phyloP scores from a whole-genome alignment of 78 protist genomes.

The Dictyostelium citrinum region DNA sequence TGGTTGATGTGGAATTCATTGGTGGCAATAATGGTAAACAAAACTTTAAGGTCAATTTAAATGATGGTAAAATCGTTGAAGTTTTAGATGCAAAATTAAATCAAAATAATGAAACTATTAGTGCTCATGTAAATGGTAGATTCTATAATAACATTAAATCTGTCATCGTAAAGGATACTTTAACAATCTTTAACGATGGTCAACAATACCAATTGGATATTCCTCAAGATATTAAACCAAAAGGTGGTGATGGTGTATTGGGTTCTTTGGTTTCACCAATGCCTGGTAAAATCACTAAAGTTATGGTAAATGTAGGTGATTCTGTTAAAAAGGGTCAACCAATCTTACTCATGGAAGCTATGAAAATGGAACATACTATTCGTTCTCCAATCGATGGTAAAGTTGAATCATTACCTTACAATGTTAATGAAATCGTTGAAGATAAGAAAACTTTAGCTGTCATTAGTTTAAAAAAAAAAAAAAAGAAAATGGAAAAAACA shows the following conservation, averaged over 20 bases:
- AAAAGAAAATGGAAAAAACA: background rate
- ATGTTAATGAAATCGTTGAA: slow-evolving; percentile 78
- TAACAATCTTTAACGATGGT: slow-evolving; percentile 49
- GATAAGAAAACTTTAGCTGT: slow-evolving; percentile 68
- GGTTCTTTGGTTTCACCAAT: slow-evolving; percentile 82
- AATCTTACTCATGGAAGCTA: slow-evolving; percentile 80
- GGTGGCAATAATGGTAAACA: background rate
- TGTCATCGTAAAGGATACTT: slow-evolving; percentile 17
- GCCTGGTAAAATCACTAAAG: slow-evolving; percentile 82
- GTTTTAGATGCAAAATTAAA: slow-evolving; percentile 9
- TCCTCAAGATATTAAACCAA: slow-evolving; percentile 27
- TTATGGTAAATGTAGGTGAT: slow-evolving; percentile 75
- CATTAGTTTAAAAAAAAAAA: background rate
- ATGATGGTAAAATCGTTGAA: background rate
- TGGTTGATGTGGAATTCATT: slow-evolving; percentile 33
- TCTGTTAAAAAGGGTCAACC: slow-evolving; percentile 66
- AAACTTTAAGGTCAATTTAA: background rate
- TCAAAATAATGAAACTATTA: background rate
- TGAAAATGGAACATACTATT: slow-evolving; percentile 87
- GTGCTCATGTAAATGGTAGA: slow-evolving; percentile 27
- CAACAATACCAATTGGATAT: slow-evolving; percentile 41
- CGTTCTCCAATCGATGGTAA: slow-evolving; percentile 77
- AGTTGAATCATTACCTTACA: slow-evolving; percentile 76
- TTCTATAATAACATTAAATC: slow-evolving; percentile 14
- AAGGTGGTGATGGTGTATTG: slow-evolving; percentile 17